A percentile compares a stretch with the other conserved stretches of the same genome.
phyloP scores from a whole-genome alignment of 805 yeast species.

The Zygosaccharomyces rouxii region DNA sequence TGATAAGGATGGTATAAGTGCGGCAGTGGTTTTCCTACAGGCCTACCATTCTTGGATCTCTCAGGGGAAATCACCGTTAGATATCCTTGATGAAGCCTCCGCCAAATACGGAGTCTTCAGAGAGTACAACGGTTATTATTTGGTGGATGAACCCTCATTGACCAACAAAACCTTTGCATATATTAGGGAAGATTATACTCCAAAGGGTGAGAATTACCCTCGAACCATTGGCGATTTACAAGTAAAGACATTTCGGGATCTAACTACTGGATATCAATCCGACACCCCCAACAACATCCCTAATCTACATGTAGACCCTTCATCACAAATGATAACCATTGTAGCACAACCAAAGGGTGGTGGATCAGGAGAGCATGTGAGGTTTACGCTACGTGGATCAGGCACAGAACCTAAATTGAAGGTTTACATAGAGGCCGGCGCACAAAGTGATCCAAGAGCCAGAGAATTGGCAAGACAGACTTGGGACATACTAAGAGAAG shows the following conservation, averaged over 20 bases:
- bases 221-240: constrained; percentile 48
- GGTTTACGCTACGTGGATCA: constrained; percentile 87
- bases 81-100: constrained; percentile 55
- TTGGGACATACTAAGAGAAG: constrained; percentile 55
- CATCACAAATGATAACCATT: constrained; percentile 85
- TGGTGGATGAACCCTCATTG: constrained; percentile 48
- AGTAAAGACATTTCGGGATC: constrained; percentile 72
- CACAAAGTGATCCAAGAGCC: constrained; percentile 47
- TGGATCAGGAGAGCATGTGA: constrained; percentile 39
- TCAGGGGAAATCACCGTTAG: constrained; percentile 38
- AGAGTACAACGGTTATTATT: constrained; percentile 83
- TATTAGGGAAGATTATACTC: constrained; percentile 40
- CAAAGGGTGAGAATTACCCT: constrained; percentile 38
- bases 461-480: constrained; percentile 50
- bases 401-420: constrained; percentile 96
- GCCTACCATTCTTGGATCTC: constrained; percentile 53
- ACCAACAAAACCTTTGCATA: constrained; percentile 53
- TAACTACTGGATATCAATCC: constrained; percentile 79
- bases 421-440: constrained; percentile 78
- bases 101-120: constrained; percentile 72
- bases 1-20: constrained; percentile 91
- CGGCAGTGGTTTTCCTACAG: constrained; percentile 71
- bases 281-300: constrained; percentile 56
- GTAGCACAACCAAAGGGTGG: constrained; percentile 34
- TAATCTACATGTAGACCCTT: constrained; percentile 60